These are phyloP conservation scores for Ogataea philodendri DNA, from an alignment of 805 yeast species.

Conservation along the genomic window DNA sequence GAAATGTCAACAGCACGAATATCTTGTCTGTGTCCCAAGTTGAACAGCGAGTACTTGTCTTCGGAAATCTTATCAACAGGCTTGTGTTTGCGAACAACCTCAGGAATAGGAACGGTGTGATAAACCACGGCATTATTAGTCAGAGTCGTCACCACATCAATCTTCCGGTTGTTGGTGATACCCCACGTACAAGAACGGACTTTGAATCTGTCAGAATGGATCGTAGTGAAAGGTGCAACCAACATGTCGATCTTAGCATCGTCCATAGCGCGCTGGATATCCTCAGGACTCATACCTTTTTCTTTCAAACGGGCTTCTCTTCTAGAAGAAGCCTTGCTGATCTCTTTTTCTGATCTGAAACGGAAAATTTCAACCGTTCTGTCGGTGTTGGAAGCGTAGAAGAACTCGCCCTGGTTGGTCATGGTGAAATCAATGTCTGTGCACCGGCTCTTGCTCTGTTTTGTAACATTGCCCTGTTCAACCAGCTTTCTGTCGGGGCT, in stretches of 20 bases:
- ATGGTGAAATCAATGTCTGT: slow-evolving; percentile 52
- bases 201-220: slow-evolving; percentile 61
- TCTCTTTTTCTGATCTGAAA: slow-evolving; percentile 71
- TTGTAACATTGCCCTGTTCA: slow-evolving; percentile 67
- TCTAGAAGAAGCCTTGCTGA: slow-evolving; percentile 69
- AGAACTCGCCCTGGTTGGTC: slow-evolving; percentile 43
- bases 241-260: slow-evolving; percentile 52
- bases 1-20: slow-evolving; percentile 80
- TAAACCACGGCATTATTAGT: slow-evolving; percentile 74
- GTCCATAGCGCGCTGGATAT: slow-evolving; percentile 49
- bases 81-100: slow-evolving; percentile 51
- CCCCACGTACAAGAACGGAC: slow-evolving; percentile 71
- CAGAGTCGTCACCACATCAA: slow-evolving; percentile 64
- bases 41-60: slow-evolving; percentile 60
- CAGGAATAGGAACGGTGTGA: slow-evolving; percentile 57
- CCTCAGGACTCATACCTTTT: slow-evolving; percentile 62
- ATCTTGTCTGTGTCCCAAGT: slow-evolving; percentile 88
- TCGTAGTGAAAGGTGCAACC: slow-evolving; percentile 63
- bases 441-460: slow-evolving; percentile 74
- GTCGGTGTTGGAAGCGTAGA: slow-evolving; percentile 77
- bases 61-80: slow-evolving; percentile 39
- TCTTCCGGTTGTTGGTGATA: slow-evolving; percentile 39
- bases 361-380: slow-evolving; percentile 78
- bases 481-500: slow-evolving; percentile 48
- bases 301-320: slow-evolving; percentile 77